Base-by-base conservation (phyloP, 2,329 filamentous ascomycete species). In the Clarireedia sp. region DNA sequence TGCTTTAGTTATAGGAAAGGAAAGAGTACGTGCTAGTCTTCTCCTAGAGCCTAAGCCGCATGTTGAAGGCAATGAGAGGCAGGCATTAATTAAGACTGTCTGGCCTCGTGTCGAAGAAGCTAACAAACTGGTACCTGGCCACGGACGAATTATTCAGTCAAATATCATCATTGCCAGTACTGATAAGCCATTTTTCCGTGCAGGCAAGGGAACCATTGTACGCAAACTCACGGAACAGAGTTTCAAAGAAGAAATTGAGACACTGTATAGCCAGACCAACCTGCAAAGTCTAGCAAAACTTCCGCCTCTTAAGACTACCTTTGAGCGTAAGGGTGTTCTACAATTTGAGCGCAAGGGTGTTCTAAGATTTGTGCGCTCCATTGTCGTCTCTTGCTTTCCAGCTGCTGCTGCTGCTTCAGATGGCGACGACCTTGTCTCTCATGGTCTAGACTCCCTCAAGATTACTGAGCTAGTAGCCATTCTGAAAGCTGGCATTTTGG, bases 191-290 rank as follows among this genome's bases (percentile, higher is more conserved):
- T 60, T 64, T 38, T 23, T 24, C 10, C 55, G 57, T 19, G 48
- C 57, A 1, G 24, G 46, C 5, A 61, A 62, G 48, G 59, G 60
- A n/a, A 60, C 57, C 57, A 19, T 43, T 60, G 45, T 44, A 29
- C 36, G 48, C 17, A 41, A 41, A 14, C 24, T 41, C 8, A 51
- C 38, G n/a, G 36, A 41, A 43, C 14, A 51, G 12, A 43, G 9
- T 17, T 51, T 29, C n/a, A 21, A 41, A 43, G 38, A 43, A 26
- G 48, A 43, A 23, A 75, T 58, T 59, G 74, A 1, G 75, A 7
- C 29, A 29, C 37, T 48, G 10, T 48, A 48, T 8, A 37, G n/a
- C n/a, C 46, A 48, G 29, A 48, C 29, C 3, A 48, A 48, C 3
- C 26, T 37, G 16, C 46, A n/a, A 3, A 4, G 21, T n/a, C 37